Base-by-base conservation (phyloP, 2,329 filamentous ascomycete genomes). In the Aspergillus sojae region DNA sequence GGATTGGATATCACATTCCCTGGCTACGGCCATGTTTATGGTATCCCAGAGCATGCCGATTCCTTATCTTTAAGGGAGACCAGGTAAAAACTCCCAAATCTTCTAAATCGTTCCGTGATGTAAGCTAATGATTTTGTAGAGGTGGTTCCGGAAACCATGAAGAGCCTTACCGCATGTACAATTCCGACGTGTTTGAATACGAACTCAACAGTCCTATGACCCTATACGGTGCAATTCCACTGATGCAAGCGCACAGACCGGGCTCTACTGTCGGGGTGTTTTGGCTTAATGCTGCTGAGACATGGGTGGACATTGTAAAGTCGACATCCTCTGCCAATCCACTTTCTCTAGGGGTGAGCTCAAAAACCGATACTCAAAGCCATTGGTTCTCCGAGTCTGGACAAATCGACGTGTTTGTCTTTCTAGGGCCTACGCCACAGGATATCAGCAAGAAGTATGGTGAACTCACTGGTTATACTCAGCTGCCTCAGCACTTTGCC, bases 131-230 rank as follows among this genome's bases (percentile, higher is more conserved):
- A 30, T 43, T 6, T 12, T 34, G 57, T 62, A 84, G 84, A 60
- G 95, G 94, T 58, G 93, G 93, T 28, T 87, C 93, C 23, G 93
- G 91, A 65, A 92, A 93, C 71, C 93, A 95, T 78, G 84, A 86
- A 11, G 92, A 99, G 66, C 95, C 95, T 0, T 99, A 99, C 81
- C 88, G 95, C 43, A 80, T 99, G 78, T 97, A 97, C 82, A 99
- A 99, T 78, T 87, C 92, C 36, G 95, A 99, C 76, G 95, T 99
- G 12, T 99, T 99, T 71, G 95, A 99, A 80, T 99, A 99, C 77
- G 90, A 97, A 71, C 86, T 97, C 71, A 92, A 98, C 78, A 98
- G 93, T 78, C 94, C 95, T 0, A 99, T 99, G 95, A 98, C 95
- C 0, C 85, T 99, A 1, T 99, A 99, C 74, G 95, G 95, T n/a